Base-by-base conservation (phyloP, 805 yeast genomes). In the Sporopachydermia quercuum region DNA sequence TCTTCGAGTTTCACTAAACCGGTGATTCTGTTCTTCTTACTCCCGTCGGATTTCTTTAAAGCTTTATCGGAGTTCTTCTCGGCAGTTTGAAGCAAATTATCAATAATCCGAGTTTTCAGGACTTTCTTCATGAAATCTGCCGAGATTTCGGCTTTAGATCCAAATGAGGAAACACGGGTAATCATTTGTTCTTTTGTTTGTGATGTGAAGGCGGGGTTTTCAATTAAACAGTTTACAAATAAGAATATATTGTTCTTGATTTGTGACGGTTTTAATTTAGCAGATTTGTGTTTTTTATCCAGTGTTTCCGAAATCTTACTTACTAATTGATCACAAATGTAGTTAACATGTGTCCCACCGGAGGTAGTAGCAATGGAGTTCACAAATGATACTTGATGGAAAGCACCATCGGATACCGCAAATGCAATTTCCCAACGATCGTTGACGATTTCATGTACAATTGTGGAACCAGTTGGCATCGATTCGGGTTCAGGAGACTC, bases 391-490 rank as follows among this genome's bases (percentile, higher is more conserved):
- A 91, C 91, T 57, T 91, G 98, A 50, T 84, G 83, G 60, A 91
- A 91, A 2, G 72, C 62, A 3, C 87, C 89, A 52, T 86, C 95
- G 35, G 96, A 82, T 3, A 86, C 80, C 1, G 94, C 89, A 63
- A 91, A 89, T 0, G 94, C 98, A 44, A 91, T 59, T 58, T 91
- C 98, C 98, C 98, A 91, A 46, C 96, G 71, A 42, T 82, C 91
- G 51, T 77, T 81, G 36, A 86, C 58, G 36, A 75, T 71, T 57
- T 84, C 91, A 54, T 86, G 82, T 8, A 91, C 78, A 40, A 91
- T 70, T 0, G 79, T 66, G 5, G 30, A n/a, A 23, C 13, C 13
- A 61, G 64, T 16, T 50, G 35, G 17, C n/a, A 23, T n/a, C 8
- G 30, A 23, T 8, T 8, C 8, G n/a, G n/a, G 8, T n/a, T 23